Percentiles rank a stretch among this genome's conserved stretches.
These are phyloP conservation scores for Nemania diffusa DNA, from an alignment of 2,329 filamentous ascomycete species.

Conservation along the genomic window DNA sequence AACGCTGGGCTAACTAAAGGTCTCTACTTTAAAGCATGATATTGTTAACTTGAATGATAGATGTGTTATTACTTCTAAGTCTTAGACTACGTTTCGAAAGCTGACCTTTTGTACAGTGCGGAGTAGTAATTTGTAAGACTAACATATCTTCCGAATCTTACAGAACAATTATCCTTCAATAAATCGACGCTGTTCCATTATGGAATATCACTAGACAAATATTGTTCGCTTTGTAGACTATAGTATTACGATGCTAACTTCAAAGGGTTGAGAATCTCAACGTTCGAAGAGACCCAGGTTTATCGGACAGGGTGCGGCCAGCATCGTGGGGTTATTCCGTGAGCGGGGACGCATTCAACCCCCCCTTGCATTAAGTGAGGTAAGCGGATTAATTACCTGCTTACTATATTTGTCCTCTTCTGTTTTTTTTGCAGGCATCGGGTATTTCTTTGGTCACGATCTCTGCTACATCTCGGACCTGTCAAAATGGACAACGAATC, in stretches of 20 bases:
- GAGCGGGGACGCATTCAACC: neutral
- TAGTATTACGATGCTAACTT: neutral
- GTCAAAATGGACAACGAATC: slow-evolving; percentile 2
- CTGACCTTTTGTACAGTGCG: no score
- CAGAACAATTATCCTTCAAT: no score
- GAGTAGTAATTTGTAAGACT: no score
- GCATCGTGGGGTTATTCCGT: neutral
- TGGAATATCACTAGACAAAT: no score
- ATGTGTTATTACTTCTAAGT: no score
- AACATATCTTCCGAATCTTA: no score
- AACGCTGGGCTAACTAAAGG: no score
- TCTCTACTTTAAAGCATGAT: no score
- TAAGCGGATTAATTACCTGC: neutral
- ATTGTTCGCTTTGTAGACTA: neutral
- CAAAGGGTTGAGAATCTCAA: neutral
- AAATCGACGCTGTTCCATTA: no score
- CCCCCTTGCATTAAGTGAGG: neutral
- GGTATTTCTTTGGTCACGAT: neutral
- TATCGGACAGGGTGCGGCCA: neutral
- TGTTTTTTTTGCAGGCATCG: neutral
- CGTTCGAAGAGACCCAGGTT: neutral
- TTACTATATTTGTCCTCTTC: neutral
- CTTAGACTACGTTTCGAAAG: no score
- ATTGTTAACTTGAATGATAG: no score
- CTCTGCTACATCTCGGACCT: neutral